Evolutionary conservation across 768 basidiomycete species (phyloP), one percentile per base, ranked within the genome.

Genomic region (Nevesoporus exiguus): DNA sequence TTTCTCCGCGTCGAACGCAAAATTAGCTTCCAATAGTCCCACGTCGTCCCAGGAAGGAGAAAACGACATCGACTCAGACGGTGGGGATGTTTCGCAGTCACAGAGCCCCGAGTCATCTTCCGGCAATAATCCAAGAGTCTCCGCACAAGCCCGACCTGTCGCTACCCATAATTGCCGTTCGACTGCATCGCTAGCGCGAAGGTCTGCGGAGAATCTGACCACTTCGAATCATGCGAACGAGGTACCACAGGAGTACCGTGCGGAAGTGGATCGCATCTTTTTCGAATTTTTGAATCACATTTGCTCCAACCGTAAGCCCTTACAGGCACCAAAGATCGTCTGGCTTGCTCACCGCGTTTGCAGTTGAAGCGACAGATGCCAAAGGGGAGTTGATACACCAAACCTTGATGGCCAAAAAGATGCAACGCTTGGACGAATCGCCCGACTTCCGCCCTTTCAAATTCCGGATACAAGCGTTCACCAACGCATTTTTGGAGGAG

Each of bases 341-440:
- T 36, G 31, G 39, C 27, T 61, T 52, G 61, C 56, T 64, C 43
- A 63, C 51, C 49, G 37, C 56, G 39, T 57, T 61, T 67, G 29
- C 61, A 98, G 94, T 98, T 73, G 93, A 97, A 54, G 88, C 90
- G 5, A 89, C 86, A 46, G 97, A 98, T 67, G 78, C 83, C 29
- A 99, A 99, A 71, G 96, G 96, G 47, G 96, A 99, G 69, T 86
- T 90, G 41, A 93, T 99, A 54, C 96, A 99, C 67, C 96, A 99
- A 73, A 93, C 93, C 33, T 79, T 98, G 63, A 99, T 99, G 96
- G 89, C 95, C 1, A 98, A 98, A 78, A 92, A 92, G 78, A 98
- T 99, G 96, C 90, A 93, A 63, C 86, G 93, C 49, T 77, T 98
- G 52, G 95, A 97, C 68, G 96, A 98, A 74, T 94, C 92, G 34